Evolutionary conservation across 2,329 filamentous ascomycete genomes (phyloP).

Genomic region (Colletotrichum magnum): DNA sequence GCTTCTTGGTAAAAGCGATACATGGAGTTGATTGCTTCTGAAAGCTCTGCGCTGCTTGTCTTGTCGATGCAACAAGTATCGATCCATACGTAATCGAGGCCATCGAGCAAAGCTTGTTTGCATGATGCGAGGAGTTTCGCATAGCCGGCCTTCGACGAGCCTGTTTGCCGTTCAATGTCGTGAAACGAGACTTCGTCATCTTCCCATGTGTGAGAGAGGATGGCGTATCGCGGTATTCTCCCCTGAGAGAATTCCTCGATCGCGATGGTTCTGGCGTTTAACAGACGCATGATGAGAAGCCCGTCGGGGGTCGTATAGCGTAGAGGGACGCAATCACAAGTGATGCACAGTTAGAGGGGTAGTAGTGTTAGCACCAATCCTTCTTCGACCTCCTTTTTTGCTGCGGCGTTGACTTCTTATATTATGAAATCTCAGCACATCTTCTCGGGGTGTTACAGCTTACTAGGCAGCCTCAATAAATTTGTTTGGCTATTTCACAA

Average conservation of each 20-base stretch:
- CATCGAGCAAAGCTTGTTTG: slow-evolving; percentile 26
- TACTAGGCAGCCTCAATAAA: too few relatives aligned
- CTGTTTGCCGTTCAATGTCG: slow-evolving; percentile 37
- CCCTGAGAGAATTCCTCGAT: slow-evolving; percentile 42
- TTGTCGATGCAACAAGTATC: slow-evolving; percentile 43
- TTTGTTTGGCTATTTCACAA: too few relatives aligned
- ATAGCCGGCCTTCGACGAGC: slow-evolving; percentile 34
- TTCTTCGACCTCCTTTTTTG: too few relatives aligned
- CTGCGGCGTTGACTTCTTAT: too few relatives aligned
- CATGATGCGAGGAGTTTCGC: slow-evolving; percentile 44
- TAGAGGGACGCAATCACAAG: background rate
- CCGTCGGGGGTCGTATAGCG: too few relatives aligned
- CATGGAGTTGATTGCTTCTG: slow-evolving; percentile 38
- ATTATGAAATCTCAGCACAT: too few relatives aligned
- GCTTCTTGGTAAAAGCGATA: slow-evolving; percentile 33
- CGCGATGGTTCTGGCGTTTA: slow-evolving; percentile 43
- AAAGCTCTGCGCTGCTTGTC: slow-evolving; percentile 28
- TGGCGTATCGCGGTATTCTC: slow-evolving; percentile 47
- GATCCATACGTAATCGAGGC: slow-evolving; percentile 31
- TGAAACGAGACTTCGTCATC: slow-evolving; percentile 48
- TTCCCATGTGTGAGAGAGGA: slow-evolving; percentile 55
- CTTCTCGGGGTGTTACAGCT: too few relatives aligned
- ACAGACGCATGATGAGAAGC: slow-evolving; percentile 44
- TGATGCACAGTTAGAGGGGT: too few relatives aligned
- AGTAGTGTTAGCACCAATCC: too few relatives aligned